Conservation (phyloP, 148 eudicot species). For the Cornus florida region DNA sequence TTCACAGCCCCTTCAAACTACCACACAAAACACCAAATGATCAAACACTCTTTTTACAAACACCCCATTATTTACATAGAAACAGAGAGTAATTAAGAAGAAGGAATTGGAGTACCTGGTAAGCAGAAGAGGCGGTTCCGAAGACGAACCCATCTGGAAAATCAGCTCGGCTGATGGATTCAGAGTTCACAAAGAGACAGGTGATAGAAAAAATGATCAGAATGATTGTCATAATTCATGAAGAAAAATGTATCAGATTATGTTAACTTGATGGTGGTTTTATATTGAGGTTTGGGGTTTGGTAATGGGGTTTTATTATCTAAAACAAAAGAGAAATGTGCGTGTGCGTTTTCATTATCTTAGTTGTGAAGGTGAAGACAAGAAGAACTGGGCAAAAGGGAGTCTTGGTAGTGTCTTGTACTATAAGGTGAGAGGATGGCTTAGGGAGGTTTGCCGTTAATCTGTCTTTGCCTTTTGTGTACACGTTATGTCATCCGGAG, state of each 20-base stretch:
- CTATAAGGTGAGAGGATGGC: not conserved
- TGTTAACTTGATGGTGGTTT: not conserved
- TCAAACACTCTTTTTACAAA: not conserved
- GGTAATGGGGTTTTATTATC: not conserved
- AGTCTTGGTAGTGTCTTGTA: not conserved
- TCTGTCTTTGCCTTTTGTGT: not conserved
- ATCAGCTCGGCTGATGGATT: slow-evolving; percentile 51
- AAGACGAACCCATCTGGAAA: slow-evolving; percentile 79
- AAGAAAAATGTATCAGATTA: not conserved
- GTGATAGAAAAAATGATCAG: slow-evolving; percentile 4
- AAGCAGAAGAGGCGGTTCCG: slow-evolving; percentile 97
- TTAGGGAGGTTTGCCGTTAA: not conserved
- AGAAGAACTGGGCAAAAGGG: not conserved
- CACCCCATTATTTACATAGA: not conserved
- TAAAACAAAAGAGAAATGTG: not conserved
- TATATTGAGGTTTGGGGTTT: not conserved
- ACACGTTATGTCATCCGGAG: not conserved
- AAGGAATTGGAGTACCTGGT: slow-evolving; percentile 45
- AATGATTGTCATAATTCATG: not conserved
- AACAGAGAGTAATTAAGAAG: not conserved
- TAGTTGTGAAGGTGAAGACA: slow-evolving; percentile 3
- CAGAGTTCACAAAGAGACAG: slow-evolving; percentile 18
- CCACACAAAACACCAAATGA: not conserved
- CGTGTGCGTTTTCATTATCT: not conserved
- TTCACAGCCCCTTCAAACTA: slow-evolving; percentile 96